Percentiles rank a stretch among this genome's conserved stretches.
These are phyloP conservation scores for Clarireedia hainanense DNA, from an alignment of 2,329 filamentous ascomycete species.

Conservation along the genomic window DNA sequence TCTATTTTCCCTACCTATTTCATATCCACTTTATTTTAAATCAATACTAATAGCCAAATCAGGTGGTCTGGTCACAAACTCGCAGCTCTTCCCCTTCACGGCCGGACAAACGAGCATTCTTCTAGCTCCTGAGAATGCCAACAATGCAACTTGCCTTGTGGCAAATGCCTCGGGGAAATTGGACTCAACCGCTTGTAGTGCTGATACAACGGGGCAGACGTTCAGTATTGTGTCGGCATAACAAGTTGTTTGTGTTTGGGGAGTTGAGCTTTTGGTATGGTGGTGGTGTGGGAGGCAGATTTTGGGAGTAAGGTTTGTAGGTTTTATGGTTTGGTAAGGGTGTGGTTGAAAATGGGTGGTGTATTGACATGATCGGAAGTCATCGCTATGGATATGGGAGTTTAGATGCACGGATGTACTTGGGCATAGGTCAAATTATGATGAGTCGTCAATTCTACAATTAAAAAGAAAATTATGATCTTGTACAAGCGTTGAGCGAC, in stretches of 20 bases:
- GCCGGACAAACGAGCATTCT: conserved; percentile 33
- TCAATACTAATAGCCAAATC: neutral
- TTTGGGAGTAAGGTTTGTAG: neutral
- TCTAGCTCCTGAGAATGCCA: conserved; percentile 38
- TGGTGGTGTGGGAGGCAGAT: neutral
- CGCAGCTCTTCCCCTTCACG: conserved; percentile 41
- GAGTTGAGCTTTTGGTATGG: neutral
- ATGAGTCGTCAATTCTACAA: too few relatives aligned
- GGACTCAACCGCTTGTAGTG: conserved; percentile 17
- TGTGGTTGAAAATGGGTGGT: neutral
- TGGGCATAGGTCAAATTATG: too few relatives aligned
- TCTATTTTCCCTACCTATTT: neutral
- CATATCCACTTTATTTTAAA: neutral
- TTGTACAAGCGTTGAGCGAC: too few relatives aligned
- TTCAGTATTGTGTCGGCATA: conserved; percentile 15
- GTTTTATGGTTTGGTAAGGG: neutral
- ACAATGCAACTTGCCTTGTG: conserved; percentile 37
- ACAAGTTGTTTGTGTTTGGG: neutral
- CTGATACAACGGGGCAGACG: conserved; percentile 11
- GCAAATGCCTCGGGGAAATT: conserved; percentile 20
- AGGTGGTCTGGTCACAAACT: conserved; percentile 31
- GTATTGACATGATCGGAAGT: too few relatives aligned
- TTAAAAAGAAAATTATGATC: too few relatives aligned
- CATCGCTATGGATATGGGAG: too few relatives aligned
- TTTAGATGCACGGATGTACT: too few relatives aligned